Evolutionary conservation across 225 moss, liverwort and hornwort species (phyloP).

Genomic region (Antitrichia curtipendula): DNA sequence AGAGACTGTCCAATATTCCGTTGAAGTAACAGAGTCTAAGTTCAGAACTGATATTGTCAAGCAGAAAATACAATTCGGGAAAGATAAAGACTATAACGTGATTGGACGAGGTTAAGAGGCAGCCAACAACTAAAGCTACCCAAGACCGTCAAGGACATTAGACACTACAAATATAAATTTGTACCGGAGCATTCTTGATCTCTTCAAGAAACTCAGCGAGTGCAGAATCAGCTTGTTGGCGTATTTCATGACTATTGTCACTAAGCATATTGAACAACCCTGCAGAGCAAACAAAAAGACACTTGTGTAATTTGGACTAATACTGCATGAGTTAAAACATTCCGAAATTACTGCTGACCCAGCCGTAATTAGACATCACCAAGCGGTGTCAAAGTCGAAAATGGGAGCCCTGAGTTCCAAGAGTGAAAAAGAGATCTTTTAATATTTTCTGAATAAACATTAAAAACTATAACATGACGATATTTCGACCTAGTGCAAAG

Average conservation of each 20-base stretch:
- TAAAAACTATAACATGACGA: background rate
- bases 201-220: slow-evolving; percentile 89
- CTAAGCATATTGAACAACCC: slow-evolving; percentile 98
- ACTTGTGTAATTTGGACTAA: background rate
- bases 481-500: background rate
- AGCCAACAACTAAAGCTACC: background rate
- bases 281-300: slow-evolving; percentile 14
- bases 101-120: background rate
- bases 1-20: background rate
- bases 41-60: background rate
- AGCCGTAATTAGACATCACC: background rate
- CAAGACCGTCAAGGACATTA: background rate
- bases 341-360: background rate
- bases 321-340: background rate
- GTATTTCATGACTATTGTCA: slow-evolving; percentile 88
- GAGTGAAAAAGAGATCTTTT: background rate
- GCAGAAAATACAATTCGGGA: background rate
- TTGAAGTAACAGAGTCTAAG: background rate
- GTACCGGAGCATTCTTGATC: slow-evolving; percentile 93
- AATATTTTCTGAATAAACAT: background rate
- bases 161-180: background rate
- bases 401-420: background rate
- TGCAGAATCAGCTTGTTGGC: slow-evolving; percentile 90
- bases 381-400: background rate
- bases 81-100: background rate